Conservation (phyloP, 441 rosid species). For the Capsella rubella region DNA sequence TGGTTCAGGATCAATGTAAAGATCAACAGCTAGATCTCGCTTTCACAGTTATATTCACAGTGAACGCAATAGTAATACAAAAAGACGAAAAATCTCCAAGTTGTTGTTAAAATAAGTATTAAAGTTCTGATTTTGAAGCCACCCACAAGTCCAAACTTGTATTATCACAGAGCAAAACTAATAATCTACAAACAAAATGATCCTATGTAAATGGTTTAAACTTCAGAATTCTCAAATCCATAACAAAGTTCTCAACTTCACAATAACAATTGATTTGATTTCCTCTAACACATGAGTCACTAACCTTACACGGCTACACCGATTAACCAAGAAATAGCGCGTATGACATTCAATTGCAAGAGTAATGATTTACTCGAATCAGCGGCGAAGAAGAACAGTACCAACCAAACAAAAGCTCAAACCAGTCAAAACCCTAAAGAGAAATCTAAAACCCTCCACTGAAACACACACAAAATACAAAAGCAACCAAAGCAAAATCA, state of each 20-base stretch:
- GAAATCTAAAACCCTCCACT: slow-evolving; percentile 8
- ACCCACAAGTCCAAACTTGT: slow-evolving; percentile 13
- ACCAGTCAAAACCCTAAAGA: not conserved
- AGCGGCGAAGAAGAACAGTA: slow-evolving; percentile 23
- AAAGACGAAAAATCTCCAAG: not conserved
- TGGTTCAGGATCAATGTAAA: slow-evolving; percentile 4
- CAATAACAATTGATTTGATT: not conserved
- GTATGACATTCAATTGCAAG: not conserved
- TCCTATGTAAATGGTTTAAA: not conserved
- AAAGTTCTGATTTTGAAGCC: slow-evolving; percentile 23
- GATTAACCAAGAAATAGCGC: not conserved
- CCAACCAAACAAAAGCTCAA: slow-evolving; percentile 10
- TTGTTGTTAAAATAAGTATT: not conserved
- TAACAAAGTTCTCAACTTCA: slow-evolving; percentile 11
- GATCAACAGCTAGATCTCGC: not conserved
- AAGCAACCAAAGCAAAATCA: slow-evolving; percentile 5
- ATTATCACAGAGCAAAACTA: slow-evolving; percentile 13
- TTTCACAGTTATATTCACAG: not conserved
- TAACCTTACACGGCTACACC: not conserved
- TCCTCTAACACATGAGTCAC: not conserved
- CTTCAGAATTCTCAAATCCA: not conserved
- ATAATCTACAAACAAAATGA: not conserved
- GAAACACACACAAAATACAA: not conserved
- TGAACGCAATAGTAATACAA: not conserved
- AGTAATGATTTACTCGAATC: not conserved